Evolutionary conservation across 2,329 filamentous ascomycete species (phyloP).

Genomic region (Fonsecaea nubica): DNA sequence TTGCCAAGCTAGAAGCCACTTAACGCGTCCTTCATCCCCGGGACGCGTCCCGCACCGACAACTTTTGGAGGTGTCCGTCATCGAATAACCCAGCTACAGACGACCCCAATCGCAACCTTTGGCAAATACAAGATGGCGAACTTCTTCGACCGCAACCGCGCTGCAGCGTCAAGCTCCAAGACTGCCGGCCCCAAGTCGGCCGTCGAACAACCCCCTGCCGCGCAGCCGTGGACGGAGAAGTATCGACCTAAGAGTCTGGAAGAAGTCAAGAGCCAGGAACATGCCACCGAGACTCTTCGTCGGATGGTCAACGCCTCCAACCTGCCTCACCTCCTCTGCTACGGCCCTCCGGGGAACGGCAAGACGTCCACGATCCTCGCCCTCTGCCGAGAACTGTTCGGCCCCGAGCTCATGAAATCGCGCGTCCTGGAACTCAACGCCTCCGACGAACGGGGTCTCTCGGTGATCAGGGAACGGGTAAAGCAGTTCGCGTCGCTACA

Average conservation of each 20-base stretch:
- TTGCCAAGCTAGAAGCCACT: slow-evolving; percentile 29
- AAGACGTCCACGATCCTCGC: slow-evolving; percentile 98
- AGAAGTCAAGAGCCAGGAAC: slow-evolving; percentile 97
- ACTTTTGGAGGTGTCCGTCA: background rate
- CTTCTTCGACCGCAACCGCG: slow-evolving; percentile 82
- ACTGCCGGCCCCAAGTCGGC: slow-evolving; percentile 64
- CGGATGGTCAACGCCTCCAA: slow-evolving; percentile 94
- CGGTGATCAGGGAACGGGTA: slow-evolving; percentile 95
- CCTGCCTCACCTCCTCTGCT: slow-evolving; percentile 99
- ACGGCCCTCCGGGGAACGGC: slow-evolving; percentile 93
- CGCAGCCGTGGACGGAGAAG: slow-evolving; percentile 23
- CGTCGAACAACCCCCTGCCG: slow-evolving; percentile 87
- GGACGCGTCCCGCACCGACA: slow-evolving; percentile 9
- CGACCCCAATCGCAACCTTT: background rate
- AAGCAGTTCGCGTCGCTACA: slow-evolving; percentile 84
- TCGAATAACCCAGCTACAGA: background rate
- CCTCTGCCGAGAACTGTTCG: slow-evolving; percentile 95
- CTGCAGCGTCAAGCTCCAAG: slow-evolving; percentile 64
- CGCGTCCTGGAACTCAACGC: slow-evolving; percentile 99
- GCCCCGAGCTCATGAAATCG: slow-evolving; percentile 87
- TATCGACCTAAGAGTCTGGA: slow-evolving; percentile 92
- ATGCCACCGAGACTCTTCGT: slow-evolving; percentile 91
- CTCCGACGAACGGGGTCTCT: slow-evolving; percentile 97
- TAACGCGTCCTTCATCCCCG: slow-evolving; percentile 21
- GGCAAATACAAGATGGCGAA: slow-evolving; percentile 69